phyloP scores from a whole-genome alignment of 257 asterid species.

The Penstemon barbatus region DNA sequence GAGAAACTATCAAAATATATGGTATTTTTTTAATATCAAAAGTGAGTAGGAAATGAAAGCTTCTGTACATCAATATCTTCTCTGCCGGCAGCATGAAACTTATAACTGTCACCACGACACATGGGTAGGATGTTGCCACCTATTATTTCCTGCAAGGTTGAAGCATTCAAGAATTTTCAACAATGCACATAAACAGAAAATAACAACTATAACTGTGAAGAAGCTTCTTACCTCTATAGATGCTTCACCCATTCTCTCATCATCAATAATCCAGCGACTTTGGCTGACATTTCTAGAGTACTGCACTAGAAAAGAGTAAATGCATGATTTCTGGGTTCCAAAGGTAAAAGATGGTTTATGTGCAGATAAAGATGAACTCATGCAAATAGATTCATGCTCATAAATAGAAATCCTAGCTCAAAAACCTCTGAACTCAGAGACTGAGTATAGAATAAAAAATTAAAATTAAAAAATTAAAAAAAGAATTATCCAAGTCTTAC shows the following conservation, averaged over 20 bases:
- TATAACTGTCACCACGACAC: conserved; percentile 75
- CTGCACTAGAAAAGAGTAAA: conserved; percentile 48
- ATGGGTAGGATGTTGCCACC: conserved; percentile 82
- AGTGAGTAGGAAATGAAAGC: conserved; percentile 24
- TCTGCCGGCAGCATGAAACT: conserved; percentile 99
- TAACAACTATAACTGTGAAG: conserved; percentile 15
- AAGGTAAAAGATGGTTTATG: neutral
- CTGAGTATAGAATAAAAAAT: no score
- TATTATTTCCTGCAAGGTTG: conserved; percentile 70
- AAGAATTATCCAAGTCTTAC: neutral
- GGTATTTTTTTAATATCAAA: conserved; percentile 19
- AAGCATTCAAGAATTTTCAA: conserved; percentile 15
- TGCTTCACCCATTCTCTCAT: conserved; percentile 98
- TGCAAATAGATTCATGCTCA: neutral
- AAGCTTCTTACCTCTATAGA: conserved; percentile 72
- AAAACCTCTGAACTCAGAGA: neutral
- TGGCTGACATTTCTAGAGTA: conserved; percentile 95
- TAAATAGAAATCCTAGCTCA: neutral
- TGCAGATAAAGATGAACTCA: neutral
- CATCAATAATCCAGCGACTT: conserved; percentile 92
- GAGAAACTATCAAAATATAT: conserved; percentile 20
- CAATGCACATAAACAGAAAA: conserved; percentile 17
- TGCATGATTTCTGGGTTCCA: conserved; percentile 13
- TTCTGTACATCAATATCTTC: conserved; percentile 91
- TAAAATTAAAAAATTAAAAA: no score